phyloP scores from a whole-genome alignment of 148 eudicot species.

The Spergularia marina region DNA sequence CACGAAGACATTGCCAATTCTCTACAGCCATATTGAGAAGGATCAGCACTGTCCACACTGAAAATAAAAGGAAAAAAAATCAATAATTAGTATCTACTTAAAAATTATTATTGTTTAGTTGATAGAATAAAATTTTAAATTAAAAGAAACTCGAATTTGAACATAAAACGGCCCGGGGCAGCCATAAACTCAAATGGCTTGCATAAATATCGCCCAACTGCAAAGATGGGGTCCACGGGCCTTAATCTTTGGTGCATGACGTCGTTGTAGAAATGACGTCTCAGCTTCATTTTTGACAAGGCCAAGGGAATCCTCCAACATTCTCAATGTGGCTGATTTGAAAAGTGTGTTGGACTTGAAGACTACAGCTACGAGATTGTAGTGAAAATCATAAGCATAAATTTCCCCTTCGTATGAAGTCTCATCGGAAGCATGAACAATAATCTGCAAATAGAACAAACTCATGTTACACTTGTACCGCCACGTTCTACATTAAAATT shows the following conservation, averaged over 20 bases:
- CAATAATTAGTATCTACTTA: not conserved
- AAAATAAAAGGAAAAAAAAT: not conserved
- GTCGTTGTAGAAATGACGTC: not conserved
- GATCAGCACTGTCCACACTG: not conserved
- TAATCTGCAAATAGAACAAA: not conserved
- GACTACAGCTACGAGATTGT: not conserved
- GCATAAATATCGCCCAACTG: not conserved
- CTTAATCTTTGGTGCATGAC: not conserved
- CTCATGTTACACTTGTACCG: not conserved
- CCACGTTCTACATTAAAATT: no score
- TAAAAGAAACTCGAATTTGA: not conserved
- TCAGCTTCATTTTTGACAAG: no score
- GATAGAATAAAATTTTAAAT: not conserved
- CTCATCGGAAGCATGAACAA: not conserved
- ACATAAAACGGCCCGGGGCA: not conserved
- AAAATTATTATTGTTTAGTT: not conserved
- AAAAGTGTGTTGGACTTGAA: not conserved
- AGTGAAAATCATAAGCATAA: not conserved
- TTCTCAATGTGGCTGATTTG: not conserved
- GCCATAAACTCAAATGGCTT: not conserved
- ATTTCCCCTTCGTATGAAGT: not conserved
- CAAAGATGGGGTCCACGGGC: not conserved
- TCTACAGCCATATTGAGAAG: not conserved
- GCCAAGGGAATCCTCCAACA: not conserved
- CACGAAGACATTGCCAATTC: not conserved